Percentiles rank a stretch among this genome's conserved stretches.
Conservation (phyloP, 2,329 filamentous ascomycete genomes). For the Keithomyces neogunnii region DNA sequence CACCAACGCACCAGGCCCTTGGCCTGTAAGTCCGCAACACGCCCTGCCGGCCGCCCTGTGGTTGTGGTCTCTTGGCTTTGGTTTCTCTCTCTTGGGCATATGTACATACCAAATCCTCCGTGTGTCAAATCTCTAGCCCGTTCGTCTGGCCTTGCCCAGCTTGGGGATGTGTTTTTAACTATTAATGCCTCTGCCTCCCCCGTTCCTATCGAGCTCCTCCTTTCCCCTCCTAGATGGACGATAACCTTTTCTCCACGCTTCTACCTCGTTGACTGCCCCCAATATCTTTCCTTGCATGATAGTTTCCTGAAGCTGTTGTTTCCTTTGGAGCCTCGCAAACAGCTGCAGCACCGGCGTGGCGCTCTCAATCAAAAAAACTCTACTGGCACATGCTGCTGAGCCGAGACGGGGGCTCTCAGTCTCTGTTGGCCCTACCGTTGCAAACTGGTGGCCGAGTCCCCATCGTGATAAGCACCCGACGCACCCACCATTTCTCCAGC, state of each 20-base stretch:
- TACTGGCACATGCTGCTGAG: too few relatives aligned
- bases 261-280: not conserved
- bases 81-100: not conserved
- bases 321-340: not conserved
- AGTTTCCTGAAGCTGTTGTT: not conserved
- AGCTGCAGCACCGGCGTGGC: not conserved
- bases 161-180: not conserved
- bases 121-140: constrained; percentile 1
- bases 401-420: too few relatives aligned
- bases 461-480: not conserved
- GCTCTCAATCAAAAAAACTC: too few relatives aligned
- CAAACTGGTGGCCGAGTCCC: not conserved
- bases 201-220: not conserved
- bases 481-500: not conserved
- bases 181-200: constrained; percentile 6
- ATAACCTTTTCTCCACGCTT: not conserved
- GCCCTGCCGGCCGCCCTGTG: too few relatives aligned
- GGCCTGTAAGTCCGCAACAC: too few relatives aligned
- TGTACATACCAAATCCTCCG: not conserved
- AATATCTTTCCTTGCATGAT: not conserved
- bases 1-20: too few relatives aligned
- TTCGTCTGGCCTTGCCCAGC: not conserved
- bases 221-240: not conserved
- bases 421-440: not conserved
- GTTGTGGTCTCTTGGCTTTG: too few relatives aligned